Evolutionary conservation across 2,329 filamentous ascomycete species (phyloP).

Genomic region (Dactylonectria macrodidyma): DNA sequence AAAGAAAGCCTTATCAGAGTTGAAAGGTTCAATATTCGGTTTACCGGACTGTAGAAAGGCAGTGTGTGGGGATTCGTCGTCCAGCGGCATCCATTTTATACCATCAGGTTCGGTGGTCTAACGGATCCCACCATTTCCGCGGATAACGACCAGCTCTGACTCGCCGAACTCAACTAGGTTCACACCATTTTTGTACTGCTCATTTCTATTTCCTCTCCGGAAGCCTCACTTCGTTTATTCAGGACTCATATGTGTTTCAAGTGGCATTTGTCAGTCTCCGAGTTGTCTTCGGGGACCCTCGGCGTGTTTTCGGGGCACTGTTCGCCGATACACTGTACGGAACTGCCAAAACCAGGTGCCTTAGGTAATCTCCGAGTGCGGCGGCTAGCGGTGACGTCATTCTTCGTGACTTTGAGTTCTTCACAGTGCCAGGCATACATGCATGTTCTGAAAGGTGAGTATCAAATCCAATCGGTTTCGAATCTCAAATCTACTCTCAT

Average conservation of each 20-base stretch:
- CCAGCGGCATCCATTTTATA: conserved; percentile 1
- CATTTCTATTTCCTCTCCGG: background rate
- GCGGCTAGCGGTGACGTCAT: conserved; percentile 8
- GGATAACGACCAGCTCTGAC: background rate
- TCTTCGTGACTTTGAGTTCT: background rate
- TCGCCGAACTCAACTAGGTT: background rate
- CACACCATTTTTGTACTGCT: background rate
- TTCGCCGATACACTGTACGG: conserved; percentile 30
- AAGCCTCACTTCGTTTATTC: background rate
- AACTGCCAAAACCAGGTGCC: too few species aligned
- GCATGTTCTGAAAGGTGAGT: too few species aligned
- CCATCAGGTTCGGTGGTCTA: background rate
- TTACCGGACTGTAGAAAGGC: background rate
- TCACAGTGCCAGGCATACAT: too few species aligned
- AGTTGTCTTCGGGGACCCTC: conserved; percentile 11
- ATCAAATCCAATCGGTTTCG: too few species aligned
- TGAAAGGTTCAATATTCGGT: background rate
- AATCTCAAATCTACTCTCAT: too few species aligned
- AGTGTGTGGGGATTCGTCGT: background rate
- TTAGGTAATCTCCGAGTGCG: background rate
- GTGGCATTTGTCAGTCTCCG: conserved; percentile 5
- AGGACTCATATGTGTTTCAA: background rate
- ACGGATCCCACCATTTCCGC: background rate
- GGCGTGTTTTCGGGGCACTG: conserved; percentile 2
- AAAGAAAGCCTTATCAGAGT: background rate